Percentiles rank a stretch among this genome's conserved stretches.
These are phyloP conservation scores for Carallia pectinifolia DNA, from an alignment of 345 rosid species.

Conservation along the genomic window DNA sequence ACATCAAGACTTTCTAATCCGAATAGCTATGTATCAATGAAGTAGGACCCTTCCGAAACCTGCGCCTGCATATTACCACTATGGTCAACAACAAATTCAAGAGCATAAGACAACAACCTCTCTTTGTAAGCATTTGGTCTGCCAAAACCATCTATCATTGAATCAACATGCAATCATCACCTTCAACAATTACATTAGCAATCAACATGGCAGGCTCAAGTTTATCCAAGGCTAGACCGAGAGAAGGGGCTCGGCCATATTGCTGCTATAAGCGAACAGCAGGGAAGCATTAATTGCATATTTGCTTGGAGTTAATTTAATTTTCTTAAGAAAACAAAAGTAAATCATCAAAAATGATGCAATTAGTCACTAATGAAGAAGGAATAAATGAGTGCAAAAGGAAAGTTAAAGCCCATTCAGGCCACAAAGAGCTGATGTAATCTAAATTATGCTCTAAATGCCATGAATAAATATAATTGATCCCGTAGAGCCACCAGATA, in stretches of 20 bases:
- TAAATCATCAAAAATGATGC: neutral
- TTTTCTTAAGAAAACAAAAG: neutral
- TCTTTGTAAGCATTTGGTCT: too few relatives aligned
- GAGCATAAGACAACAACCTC: too few relatives aligned
- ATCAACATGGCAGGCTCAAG: neutral
- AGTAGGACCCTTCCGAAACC: too few relatives aligned
- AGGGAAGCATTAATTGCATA: neutral
- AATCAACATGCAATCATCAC: too few relatives aligned
- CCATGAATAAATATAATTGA: neutral
- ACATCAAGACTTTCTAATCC: too few relatives aligned
- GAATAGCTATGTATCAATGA: too few relatives aligned
- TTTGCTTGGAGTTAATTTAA: neutral
- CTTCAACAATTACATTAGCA: too few relatives aligned
- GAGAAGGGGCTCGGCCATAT: neutral
- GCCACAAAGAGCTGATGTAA: neutral
- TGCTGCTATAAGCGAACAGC: neutral
- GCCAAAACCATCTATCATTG: too few relatives aligned
- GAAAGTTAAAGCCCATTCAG: neutral
- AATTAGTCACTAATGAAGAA: neutral
- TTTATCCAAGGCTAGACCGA: neutral
- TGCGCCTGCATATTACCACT: too few relatives aligned
- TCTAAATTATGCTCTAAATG: neutral
- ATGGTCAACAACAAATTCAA: too few relatives aligned
- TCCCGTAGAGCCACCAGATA: neutral
- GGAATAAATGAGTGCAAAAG: constrained; percentile 1